Evolutionary conservation across 2,329 filamentous ascomycete species (phyloP).

Genomic region (Amauroascus verrucosus): DNA sequence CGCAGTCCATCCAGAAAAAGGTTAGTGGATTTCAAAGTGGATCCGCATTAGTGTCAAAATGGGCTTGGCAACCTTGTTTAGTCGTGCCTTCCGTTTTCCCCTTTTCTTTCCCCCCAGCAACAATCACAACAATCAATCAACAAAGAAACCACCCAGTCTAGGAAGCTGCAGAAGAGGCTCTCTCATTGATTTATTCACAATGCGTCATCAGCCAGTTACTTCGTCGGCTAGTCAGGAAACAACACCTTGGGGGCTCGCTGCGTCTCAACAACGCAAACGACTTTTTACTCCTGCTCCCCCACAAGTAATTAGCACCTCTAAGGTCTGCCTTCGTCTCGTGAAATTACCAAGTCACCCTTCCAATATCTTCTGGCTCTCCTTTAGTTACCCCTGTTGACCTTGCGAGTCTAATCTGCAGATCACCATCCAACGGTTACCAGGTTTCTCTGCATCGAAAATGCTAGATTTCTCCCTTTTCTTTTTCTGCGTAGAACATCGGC

Average conservation of each 20-base stretch:
- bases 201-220: too few relatives aligned
- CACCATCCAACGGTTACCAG: too few relatives aligned
- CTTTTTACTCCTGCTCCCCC: too few relatives aligned
- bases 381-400: neutral
- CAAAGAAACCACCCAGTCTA: neutral
- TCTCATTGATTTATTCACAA: neutral
- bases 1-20: neutral
- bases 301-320: too few relatives aligned
- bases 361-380: too few relatives aligned
- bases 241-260: too few relatives aligned
- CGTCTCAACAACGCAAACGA: too few relatives aligned
- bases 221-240: too few relatives aligned
- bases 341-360: neutral
- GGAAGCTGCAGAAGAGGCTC: neutral
- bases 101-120: neutral
- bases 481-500: too few relatives aligned
- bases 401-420: neutral
- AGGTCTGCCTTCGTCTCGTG: too few relatives aligned
- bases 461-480: neutral
- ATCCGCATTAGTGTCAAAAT: conserved; percentile 1
- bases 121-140: conserved; percentile 2
- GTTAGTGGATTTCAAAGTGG: conserved; percentile 3
- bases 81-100: neutral
- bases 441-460: neutral
- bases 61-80: conserved; percentile 11